Evolutionary conservation across 805 yeast species (phyloP).

Genomic region (Candida stauntonica): DNA sequence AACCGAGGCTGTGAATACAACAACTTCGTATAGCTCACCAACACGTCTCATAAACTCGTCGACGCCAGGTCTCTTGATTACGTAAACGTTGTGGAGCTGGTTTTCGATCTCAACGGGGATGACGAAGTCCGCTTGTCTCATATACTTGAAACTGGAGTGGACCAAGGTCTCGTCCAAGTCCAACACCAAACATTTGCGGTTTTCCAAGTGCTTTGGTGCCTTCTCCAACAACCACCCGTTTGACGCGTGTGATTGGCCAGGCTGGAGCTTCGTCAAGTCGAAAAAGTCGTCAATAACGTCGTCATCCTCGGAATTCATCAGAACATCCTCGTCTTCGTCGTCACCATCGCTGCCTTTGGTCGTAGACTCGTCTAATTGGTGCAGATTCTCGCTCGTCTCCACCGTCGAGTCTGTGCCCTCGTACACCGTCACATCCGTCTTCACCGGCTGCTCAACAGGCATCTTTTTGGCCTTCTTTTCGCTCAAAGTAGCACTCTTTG

Average conservation of each 20-base stretch:
- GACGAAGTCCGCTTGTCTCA: constrained; percentile 91
- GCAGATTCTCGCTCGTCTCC: constrained; percentile 10
- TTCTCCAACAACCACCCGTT: constrained; percentile 65
- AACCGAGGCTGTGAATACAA: constrained; percentile 95
- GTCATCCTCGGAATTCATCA: constrained; percentile 15
- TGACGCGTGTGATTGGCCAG: constrained; percentile 64
- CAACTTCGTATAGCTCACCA: constrained; percentile 88
- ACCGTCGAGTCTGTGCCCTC: constrained; percentile 27
- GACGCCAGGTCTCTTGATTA: constrained; percentile 96
- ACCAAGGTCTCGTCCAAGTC: constrained; percentile 96
- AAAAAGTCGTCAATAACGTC: constrained; percentile 36
- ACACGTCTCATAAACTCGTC: constrained; percentile 84
- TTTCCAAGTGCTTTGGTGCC: constrained; percentile 42
- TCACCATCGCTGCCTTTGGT: constrained; percentile 15
- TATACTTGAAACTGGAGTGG: constrained; percentile 88
- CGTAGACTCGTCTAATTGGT: background rate
- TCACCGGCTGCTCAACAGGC: constrained; percentile 6
- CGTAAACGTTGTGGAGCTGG: constrained; percentile 90
- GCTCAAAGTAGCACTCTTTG: background rate
- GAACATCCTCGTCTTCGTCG: constrained; percentile 25
- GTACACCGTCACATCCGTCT: constrained; percentile 26
- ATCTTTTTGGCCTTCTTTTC: background rate
- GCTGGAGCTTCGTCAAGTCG: constrained; percentile 62
- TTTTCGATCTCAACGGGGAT: constrained; percentile 96
- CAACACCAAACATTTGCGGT: constrained; percentile 80